A percentile compares a stretch with the other conserved stretches of the same genome.
phyloP scores from a whole-genome alignment of 805 yeast species.

The Brettanomyces bruxellensis region DNA sequence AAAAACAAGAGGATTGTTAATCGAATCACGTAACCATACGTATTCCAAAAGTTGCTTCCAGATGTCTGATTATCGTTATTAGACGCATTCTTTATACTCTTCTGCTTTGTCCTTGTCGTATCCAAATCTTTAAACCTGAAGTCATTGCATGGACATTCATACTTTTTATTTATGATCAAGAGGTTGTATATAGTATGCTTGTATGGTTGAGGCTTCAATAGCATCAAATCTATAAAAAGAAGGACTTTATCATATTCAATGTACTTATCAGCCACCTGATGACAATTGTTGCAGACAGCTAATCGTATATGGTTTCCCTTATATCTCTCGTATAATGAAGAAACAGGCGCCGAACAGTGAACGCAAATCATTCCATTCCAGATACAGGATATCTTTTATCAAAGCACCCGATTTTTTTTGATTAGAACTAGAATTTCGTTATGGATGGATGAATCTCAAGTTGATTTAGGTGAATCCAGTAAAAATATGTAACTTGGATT shows the following conservation, averaged over 20 bases:
- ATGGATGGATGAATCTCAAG: too few relatives aligned
- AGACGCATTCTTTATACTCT: background rate
- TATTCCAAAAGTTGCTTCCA: background rate
- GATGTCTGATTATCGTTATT: background rate
- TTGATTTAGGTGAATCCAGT: too few relatives aligned
- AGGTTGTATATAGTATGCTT: conserved; percentile 79
- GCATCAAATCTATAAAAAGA: conserved; percentile 71
- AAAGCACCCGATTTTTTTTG: too few relatives aligned
- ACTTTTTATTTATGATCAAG: conserved; percentile 23
- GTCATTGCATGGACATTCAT: conserved; percentile 1
- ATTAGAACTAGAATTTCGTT: too few relatives aligned
- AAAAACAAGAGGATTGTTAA: conserved; percentile 55
- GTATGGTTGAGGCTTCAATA: conserved; percentile 81
- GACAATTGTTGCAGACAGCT: conserved; percentile 67
- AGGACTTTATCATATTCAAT: conserved; percentile 84
- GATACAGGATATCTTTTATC: background rate
- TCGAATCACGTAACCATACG: conserved; percentile 25
- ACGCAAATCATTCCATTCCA: conserved; percentile 68
- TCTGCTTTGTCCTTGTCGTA: background rate
- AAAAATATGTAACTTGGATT: too few relatives aligned
- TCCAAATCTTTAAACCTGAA: background rate
- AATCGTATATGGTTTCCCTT: conserved; percentile 72
- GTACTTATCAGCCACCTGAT: conserved; percentile 76
- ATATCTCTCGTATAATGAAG: conserved; percentile 60
- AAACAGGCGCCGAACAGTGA: conserved; percentile 67